Evolutionary conservation across 2,329 filamentous ascomycete species (phyloP), one percentile per base, ranked within the genome.

Genomic region (Aspergillus brasiliensis): DNA sequence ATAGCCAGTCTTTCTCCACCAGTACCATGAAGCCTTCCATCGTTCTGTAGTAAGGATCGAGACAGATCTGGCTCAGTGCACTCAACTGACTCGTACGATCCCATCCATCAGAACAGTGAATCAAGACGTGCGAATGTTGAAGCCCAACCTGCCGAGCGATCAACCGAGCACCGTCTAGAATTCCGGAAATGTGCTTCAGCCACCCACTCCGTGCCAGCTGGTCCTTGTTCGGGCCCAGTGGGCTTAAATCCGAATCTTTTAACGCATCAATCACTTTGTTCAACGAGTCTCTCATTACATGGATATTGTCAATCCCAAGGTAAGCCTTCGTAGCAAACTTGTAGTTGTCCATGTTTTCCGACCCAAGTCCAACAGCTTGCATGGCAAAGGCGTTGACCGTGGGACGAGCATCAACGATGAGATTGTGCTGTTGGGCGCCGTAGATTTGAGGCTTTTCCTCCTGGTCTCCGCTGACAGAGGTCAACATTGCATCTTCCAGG

Each of bases 31-130:
- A 99, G 0, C 95, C 95, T 67, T 97, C 90, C 52, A 99, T 81
- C 0, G 95, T 98, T 54, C 95, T 87, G 75, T 92, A 99, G 76
- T 96, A 97, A 0, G 95, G 95, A 71, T 99, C 95, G 8, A 99
- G 84, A 81, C 97, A 94, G 40, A 99, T 84, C 77, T 99, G 93
- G 58, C 92, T 89, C 58, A 99, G 79, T 4, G 93, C 92, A 70
- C 93, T 96, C 54, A 99, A 84, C 78, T 99, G 95, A 70, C 92
- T 94, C 7, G 95, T 99, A 53, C 95, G 89, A 77, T 99, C 95
- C 95, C 95, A 99, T 3, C 95, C 95, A 76, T 99, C 95, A 2
- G 95, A 98, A 77, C 95, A 99, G 77, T 99, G 95, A 51, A 99
- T 97, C 48, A 99, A 81, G 10, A 96, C 94, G 73, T 99, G 92